phyloP scores from a whole-genome alignment of 495 filamentous ascomycete genomes.

The Saxophila tyrrhenica region DNA sequence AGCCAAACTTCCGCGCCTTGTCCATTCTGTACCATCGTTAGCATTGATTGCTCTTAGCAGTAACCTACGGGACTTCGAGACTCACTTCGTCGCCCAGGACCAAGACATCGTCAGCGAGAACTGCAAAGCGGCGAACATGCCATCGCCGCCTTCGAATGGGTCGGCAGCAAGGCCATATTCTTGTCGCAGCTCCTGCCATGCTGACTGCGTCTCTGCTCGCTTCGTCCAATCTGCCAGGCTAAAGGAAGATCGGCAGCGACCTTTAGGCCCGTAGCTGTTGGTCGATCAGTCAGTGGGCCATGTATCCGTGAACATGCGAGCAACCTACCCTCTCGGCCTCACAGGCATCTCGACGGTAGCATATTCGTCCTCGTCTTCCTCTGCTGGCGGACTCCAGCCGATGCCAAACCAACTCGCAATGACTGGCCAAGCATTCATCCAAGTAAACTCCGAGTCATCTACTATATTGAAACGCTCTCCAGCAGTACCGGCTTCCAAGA shows the following conservation, averaged over 20 bases:
- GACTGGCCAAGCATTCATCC: constrained; percentile 35
- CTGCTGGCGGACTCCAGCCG: constrained; percentile 15
- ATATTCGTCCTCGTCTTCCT: constrained; percentile 9
- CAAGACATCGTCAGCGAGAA: constrained; percentile 5
- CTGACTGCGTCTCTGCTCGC: constrained; percentile 29
- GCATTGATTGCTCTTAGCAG: not conserved
- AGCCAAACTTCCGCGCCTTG: constrained; percentile 29
- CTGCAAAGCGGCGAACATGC: constrained; percentile 23
- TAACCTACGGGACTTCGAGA: not conserved
- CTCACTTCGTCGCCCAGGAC: constrained; percentile 10
- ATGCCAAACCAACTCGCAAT: constrained; percentile 34
- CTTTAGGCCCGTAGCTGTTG: constrained; percentile 2
- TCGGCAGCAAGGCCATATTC: constrained; percentile 14
- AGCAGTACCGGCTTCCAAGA: constrained; percentile 25
- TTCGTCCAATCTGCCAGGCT: constrained; percentile 35
- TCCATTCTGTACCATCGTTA: constrained; percentile 20
- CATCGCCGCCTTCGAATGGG: constrained; percentile 15
- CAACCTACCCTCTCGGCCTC: not conserved
- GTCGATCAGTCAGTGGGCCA: too few relatives aligned
- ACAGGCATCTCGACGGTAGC: constrained; percentile 3
- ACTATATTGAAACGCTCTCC: constrained; percentile 36
- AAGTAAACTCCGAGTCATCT: constrained; percentile 35
- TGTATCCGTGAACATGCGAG: too few relatives aligned
- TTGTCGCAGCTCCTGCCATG: constrained; percentile 28
- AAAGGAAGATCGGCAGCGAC: constrained; percentile 25